Evolutionary conservation across 768 basidiomycete species (phyloP), one percentile per base, ranked within the genome.

Genomic region (Leccinum arenicola): DNA sequence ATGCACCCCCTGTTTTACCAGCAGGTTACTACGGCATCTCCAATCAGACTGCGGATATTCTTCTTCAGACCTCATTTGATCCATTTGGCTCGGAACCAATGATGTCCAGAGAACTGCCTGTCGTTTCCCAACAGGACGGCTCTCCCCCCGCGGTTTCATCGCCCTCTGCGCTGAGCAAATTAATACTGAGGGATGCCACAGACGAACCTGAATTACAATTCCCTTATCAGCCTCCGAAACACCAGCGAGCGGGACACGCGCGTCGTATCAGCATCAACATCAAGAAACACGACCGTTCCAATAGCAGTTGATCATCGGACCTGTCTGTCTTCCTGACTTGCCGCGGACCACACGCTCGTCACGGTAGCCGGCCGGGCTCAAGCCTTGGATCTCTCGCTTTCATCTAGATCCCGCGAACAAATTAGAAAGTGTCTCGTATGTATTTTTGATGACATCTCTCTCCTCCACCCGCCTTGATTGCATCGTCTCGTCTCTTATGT

Each of bases 221-320:
- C 21, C 71, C 78, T 12, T 76, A 75, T 61, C 64, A 63, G 9
- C 72, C 75, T 23, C 72, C 70, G 21, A 68, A 66, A 55, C 57
- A 65, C 45, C 71, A 73, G 58, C 68, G 61, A n/a, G 62, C 67
- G 2, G 78, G 78, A 6, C 77, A 79, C 43, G 72, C 75, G 12
- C 70, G 74, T 29, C 75, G 78, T 14, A 69, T 78, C 60, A 79
- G 74, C 57, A 73, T 78, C 58, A 59, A 68, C 45, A 57, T 76
- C 65, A 76, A 73, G 66, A 74, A 73, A 50, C 57, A 59, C 0
- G 31, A 15, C 57, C 56, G 61, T 4, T 29, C 49, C 14, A 49
- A 27, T 35, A 62, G 65, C 14, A 57, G 55, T 9, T 71, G 53
- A 70, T 29, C 33, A 35, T 33, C 33, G 31, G 7, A 1, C 6